Percentiles rank a stretch among this genome's conserved stretches.
These are phyloP conservation scores for Fusarium stilboides DNA, from an alignment of 2,329 filamentous ascomycete species.

Conservation along the genomic window DNA sequence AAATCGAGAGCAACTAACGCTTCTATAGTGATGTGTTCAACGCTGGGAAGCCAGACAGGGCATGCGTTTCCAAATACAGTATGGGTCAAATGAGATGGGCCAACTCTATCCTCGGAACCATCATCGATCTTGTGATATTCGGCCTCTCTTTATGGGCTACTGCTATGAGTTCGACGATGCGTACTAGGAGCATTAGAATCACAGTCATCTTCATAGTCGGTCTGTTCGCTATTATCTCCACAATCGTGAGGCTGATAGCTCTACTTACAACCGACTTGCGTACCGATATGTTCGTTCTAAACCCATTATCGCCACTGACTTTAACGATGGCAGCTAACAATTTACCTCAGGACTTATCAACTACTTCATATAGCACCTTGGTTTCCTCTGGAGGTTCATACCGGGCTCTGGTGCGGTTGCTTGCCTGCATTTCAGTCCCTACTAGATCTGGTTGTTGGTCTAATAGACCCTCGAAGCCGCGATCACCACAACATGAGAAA, in stretches of 20 bases:
- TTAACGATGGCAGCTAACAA: slow-evolving; percentile 2
- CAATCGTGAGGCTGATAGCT: slow-evolving; percentile 57
- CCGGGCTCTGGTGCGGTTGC: slow-evolving; percentile 61
- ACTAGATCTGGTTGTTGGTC: slow-evolving; percentile 48
- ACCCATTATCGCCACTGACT: neutral
- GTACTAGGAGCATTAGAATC: slow-evolving; percentile 53
- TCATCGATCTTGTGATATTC: slow-evolving; percentile 55
- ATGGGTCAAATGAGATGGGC: slow-evolving; percentile 53
- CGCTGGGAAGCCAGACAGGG: slow-evolving; percentile 20
- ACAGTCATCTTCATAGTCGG: slow-evolving; percentile 57
- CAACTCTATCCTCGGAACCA: slow-evolving; percentile 52
- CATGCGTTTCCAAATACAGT: slow-evolving; percentile 37
- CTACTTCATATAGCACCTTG: slow-evolving; percentile 56
- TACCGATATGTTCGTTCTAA: slow-evolving; percentile 52
- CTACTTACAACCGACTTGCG: slow-evolving; percentile 52
- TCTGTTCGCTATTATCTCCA: slow-evolving; percentile 56
- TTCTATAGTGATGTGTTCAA: slow-evolving; percentile 41
- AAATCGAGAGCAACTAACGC: neutral
- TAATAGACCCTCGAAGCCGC: slow-evolving; percentile 26
- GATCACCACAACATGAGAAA: slow-evolving; percentile 41
- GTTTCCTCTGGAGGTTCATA: slow-evolving; percentile 60
- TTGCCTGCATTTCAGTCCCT: slow-evolving; percentile 59
- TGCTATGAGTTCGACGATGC: slow-evolving; percentile 55
- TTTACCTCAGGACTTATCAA: slow-evolving; percentile 53
- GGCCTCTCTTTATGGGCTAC: slow-evolving; percentile 57